Evolutionary conservation across 352 stramenopile genomes (phyloP), one percentile per base, ranked within the genome.

Genomic region (Globisporangium cystogenes): DNA sequence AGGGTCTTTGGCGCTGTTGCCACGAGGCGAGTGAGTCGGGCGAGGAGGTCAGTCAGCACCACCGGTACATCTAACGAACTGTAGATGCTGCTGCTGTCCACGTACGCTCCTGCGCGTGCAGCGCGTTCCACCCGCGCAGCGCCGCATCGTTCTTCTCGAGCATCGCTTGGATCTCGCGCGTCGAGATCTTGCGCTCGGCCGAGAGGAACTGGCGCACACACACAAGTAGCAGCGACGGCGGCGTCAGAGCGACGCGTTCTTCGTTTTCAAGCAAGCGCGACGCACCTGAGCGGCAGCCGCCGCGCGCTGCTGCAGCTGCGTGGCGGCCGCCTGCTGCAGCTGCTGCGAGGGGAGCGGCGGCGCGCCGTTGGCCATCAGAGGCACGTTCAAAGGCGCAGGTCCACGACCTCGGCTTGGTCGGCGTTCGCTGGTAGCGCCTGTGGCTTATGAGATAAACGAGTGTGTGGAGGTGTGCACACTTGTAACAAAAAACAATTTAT

Each of bases 61-160:
- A 39, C 33, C 33, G 33, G 33, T 3, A 39, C 33, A n/a, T n/a
- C n/a, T n/a, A n/a, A n/a, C n/a, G n/a, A n/a, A n/a, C n/a, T n/a
- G n/a, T n/a, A n/a, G n/a, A n/a, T 8, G 14, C 20, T 18, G 1
- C 24, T 52, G 7, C 1, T 7, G 1, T 0, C 12, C 33, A 74
- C 78, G 46, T 72, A 93, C 83, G 83, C 41, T 91, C 71, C 52
- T 89, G 78, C 21, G 82, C 71, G 40, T 90, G 75, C 24, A 93
- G 74, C 39, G 65, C 63, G 11, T 79, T 86, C 83, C 83, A 93
- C 35, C 70, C 73, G 41, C 74, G 76, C 4, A 93, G 51, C n/a
- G 80, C 78, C 18, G 70, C 66, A 53, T 93, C 83, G 57, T 93
- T 93, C 64, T 91, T 91, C 55, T 93, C 81, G n/a, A 93, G 69